Base-by-base conservation (phyloP, 805 yeast species). In the Kodamaea jinghongensis region DNA sequence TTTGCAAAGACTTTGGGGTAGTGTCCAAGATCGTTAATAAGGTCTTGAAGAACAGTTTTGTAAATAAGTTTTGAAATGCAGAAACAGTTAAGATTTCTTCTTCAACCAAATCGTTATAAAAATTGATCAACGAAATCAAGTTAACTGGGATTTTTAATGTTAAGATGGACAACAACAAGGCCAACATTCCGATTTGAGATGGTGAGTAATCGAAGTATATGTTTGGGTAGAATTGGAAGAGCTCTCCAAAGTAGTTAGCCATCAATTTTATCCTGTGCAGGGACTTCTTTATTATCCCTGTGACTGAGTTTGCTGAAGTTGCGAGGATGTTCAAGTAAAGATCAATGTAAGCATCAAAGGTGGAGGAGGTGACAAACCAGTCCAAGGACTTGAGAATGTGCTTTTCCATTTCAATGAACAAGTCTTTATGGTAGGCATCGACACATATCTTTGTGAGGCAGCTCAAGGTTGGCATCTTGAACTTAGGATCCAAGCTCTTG, bases 321-420 rank as follows among this genome's bases (percentile, higher is more conserved):
- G 56, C 51, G 34, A 58, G 45, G 42, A 61, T 52, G 46, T 71
- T 69, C 38, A 81, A 58, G 49, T 70, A 71, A 38, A 82, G 57
- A 51, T 83, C 87, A 41, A 83, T 65, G 50, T 80, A 80, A 9
- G 75, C 63, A 57, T 83, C 89, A 48, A 78, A 74, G 3, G 86
- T 79, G 16, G 86, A 78, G 25, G 73, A 65, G 36, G 78, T 71
- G 27, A 83, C 63, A 46, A 75, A 70, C 91, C 91, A 85, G 40
- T 78, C 67, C 45, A 85, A 64, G 4, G 79, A 69, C 51, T 75
- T 78, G 42, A 84, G 65, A 31, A 85, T 71, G 50, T 81, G 82
- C 42, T 79, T 70, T 56, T 85, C 95, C 79, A 83, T 79, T 52
- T 79, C 80, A 42, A 79, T 63, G 53, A 84, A 78, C 44, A 76